phyloP scores from a whole-genome alignment of 2,329 filamentous ascomycete species.

The Didymella pomorum region DNA sequence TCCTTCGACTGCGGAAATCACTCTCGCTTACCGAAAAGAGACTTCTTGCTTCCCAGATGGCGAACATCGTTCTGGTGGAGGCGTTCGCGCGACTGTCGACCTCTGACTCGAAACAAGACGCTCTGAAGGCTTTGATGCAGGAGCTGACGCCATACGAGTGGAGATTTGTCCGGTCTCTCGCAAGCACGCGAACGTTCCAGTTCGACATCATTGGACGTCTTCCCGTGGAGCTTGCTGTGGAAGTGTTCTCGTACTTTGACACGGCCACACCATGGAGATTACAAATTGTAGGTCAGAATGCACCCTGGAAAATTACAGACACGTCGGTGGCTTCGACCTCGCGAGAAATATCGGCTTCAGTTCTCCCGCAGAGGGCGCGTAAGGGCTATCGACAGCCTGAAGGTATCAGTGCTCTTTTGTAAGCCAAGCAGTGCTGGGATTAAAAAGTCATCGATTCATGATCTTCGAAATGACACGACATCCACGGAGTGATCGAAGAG shows the following conservation, averaged over 20 bases:
- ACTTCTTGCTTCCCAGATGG: slow-evolving; percentile 5
- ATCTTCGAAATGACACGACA: background rate
- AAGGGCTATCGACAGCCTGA: too few relatives aligned
- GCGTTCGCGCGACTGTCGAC: slow-evolving; percentile 30
- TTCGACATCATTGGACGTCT: slow-evolving; percentile 48
- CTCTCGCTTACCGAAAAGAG: background rate
- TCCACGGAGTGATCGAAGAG: too few relatives aligned
- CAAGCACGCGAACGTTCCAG: slow-evolving; percentile 35
- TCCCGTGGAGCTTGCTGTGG: slow-evolving; percentile 50
- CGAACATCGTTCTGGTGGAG: slow-evolving; percentile 3
- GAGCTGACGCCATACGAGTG: slow-evolving; percentile 45
- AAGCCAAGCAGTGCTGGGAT: background rate
- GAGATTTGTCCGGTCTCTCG: slow-evolving; percentile 32
- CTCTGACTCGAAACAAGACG: slow-evolving; percentile 28
- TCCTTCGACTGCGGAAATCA: slow-evolving; percentile 1
- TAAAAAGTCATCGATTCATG: background rate
- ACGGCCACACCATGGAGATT: slow-evolving; percentile 38
- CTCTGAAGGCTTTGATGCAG: slow-evolving; percentile 35
- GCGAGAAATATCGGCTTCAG: too few relatives aligned
- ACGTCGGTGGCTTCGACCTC: background rate
- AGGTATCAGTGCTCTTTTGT: too few relatives aligned
- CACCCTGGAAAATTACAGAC: background rate
- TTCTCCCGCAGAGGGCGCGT: background rate
- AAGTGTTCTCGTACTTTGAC: slow-evolving; percentile 48
- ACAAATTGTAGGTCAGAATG: slow-evolving; percentile 34